Base-by-base conservation (phyloP, 2,329 filamentous ascomycete species). In the Fusarium pilosicola region DNA sequence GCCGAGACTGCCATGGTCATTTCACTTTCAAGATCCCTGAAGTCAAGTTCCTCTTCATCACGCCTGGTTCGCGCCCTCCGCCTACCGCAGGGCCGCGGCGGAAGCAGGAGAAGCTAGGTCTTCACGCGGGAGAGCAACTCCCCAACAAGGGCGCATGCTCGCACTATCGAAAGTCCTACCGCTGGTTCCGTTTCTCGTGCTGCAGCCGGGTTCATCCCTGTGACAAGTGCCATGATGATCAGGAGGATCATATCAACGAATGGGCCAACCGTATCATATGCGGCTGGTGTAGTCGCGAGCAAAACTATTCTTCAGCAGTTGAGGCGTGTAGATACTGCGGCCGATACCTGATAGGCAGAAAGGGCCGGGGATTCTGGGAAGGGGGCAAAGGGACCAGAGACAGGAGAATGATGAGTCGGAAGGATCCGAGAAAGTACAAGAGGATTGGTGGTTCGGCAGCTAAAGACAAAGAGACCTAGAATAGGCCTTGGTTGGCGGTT, bases 181-280 rank as follows among this genome's bases (percentile, higher is more conserved):
- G 90, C 13, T 92, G 90, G 90, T 92, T 92, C 81, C 85, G 90
- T 22, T 92, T 92, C 83, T 88, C 87, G 70, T 91, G 90, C 82
- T 91, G 89, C 80, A 81, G 81, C 57, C 85, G 86, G 65, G 88
- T 91, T 42, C 85, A 89, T 75, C 79, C 89, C n/a, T 92, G 90
- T 80, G 90, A 92, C 78, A 89, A 88, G 83, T 97, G 94, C 82
- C 94, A 97, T 78, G 93, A 96, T 80, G 87, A 84, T 22, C 87
- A 84, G 15, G 89, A 91, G 75, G 91, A 92, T 57, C 94, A 97
- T 83, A 84, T 88, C 13, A 91, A 93, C 73, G 94, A 96, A 83
- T 94, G 94, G 87, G 94, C 94, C 13, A 94, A 92, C 77, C 86
- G 93, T 55, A 96, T 96, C 93, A 90, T 96, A 41, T 96, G 93